These are phyloP conservation scores for Candida tetrigidarum DNA, from an alignment of 1,139 yeast genomes.

Conservation along the genomic window DNA sequence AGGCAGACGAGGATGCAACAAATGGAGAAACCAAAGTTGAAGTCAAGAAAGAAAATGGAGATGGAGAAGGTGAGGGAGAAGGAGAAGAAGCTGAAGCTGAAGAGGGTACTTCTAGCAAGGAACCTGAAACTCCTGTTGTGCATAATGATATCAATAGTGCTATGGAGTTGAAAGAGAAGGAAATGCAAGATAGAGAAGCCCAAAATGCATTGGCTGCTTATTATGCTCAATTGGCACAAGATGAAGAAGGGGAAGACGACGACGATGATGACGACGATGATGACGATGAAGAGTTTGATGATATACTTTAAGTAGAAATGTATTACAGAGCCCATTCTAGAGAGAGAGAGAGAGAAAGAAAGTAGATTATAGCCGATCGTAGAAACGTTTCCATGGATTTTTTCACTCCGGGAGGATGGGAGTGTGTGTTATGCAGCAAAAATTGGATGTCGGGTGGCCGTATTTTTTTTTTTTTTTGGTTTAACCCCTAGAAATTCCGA, in stretches of 20 bases:
- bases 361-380: background rate
- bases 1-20: conserved; percentile 18
- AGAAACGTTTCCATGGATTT: no score
- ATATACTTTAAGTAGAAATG: conserved; percentile 12
- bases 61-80: no score
- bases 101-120: background rate
- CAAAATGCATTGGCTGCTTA: conserved; percentile 82
- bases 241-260: conserved; percentile 64
- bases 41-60: background rate
- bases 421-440: background rate
- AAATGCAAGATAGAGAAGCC: conserved; percentile 61
- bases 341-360: no score
- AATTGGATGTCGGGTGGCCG: background rate
- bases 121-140: conserved; percentile 1
- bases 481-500: conserved; percentile 3
- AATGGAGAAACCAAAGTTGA: conserved; percentile 7
- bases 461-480: no score
- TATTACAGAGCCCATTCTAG: no score
- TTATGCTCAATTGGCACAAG: conserved; percentile 70
- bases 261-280: conserved; percentile 69
- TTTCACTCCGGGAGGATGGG: no score
- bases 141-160: background rate
- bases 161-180: conserved; percentile 16
- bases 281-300: conserved; percentile 53
- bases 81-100: no score